Conservation (phyloP, 192 early-diverging fungal species). For the Backusella tarrabulga region DNA sequence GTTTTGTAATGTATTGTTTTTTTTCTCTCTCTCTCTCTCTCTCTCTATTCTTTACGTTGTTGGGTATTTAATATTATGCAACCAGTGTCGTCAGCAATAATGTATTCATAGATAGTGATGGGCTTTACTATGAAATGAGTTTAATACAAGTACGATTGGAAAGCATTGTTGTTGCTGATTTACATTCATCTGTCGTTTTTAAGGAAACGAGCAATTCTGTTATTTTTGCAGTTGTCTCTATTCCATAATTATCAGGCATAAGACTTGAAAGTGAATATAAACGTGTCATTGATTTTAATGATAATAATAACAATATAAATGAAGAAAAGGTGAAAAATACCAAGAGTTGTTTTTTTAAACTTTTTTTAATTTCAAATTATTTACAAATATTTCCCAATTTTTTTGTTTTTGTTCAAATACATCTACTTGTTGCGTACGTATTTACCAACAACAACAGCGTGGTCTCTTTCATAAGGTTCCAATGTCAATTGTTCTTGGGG, state of each 20-base stretch:
- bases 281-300: not conserved
- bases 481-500: conserved; percentile 98
- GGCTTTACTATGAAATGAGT: not conserved
- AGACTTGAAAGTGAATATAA: conserved; percentile 2
- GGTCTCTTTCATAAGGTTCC: conserved; percentile 98
- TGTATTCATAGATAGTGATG: conserved; percentile 13
- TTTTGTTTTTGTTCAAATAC: not conserved
- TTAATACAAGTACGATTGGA: not conserved
- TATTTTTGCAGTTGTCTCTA: conserved; percentile 13
- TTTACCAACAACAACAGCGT: conserved; percentile 94
- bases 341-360: not conserved
- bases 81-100: conserved; percentile 25
- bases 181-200: not conserved
- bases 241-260: conserved; percentile 8
- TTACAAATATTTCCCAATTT: not conserved
- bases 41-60: not conserved
- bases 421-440: conserved; percentile 63
- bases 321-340: not conserved
- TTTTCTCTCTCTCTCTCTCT: not conserved
- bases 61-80: conserved; percentile 18
- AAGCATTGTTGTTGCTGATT: not conserved
- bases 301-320: not conserved
- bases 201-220: not conserved
- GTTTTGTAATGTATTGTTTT: not conserved
- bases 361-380: not conserved